Evolutionary conservation across 768 basidiomycete species (phyloP), one percentile per base, ranked within the genome.

Genomic region (Rhodocollybia butyracea): DNA sequence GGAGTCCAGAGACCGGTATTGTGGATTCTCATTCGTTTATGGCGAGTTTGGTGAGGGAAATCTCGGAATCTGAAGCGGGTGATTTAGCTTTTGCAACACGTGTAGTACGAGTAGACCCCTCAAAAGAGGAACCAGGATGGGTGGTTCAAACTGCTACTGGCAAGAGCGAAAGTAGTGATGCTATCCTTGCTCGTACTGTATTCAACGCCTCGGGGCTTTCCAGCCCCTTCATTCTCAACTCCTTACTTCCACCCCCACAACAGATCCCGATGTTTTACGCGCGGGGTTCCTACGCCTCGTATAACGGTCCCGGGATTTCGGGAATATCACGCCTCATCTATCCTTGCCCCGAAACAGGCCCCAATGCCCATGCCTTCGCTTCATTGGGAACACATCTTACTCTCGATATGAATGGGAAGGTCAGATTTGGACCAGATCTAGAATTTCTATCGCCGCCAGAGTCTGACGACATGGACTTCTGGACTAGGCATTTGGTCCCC

Each of bases 351-450:
- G 78, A 83, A 51, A 80, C 77, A 10, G 81, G 80, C 8, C 74
- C 74, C 36, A 78, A 76, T 55, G 76, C 72, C 3, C 79, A 87
- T 50, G 78, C 83, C 6, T 90, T 96, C 65, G 86, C 91, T 57
- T 89, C 90, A 3, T 77, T 98, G 6, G 96, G 97, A 3, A 95
- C 94, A 11, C 97, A 98, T 71, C 76, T 98, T 24, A 94, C 93
- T 26, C 72, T 98, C 40, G 92, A 94, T 68, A 65, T 98, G 58
- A 80, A 87, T 46, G 89, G 91, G 0, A 88, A 89, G 58, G 80
- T 98, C 51, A 82, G 84, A 29, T 98, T 98, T 68, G 96, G 96
- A 0, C 96, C 96, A 4, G 93, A 98, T 64, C 77, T 97, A 15
- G 88, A 97, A 66, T 92, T 91, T 89, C 76, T 97, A 61, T 74